Conservation (phyloP, 805 yeast species). For the Metschnikowia henanensis region DNA sequence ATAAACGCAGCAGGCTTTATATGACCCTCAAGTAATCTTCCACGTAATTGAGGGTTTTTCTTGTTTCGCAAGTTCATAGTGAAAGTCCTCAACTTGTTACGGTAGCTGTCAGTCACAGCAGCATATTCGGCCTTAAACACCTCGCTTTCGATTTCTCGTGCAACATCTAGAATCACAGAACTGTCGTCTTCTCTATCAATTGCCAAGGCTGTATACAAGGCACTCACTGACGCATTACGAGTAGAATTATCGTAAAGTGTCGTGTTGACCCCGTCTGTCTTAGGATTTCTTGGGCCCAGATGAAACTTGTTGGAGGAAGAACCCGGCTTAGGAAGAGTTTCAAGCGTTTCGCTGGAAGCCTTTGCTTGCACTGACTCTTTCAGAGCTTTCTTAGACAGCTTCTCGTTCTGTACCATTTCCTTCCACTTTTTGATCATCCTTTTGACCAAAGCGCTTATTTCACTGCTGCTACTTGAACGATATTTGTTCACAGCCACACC, state of each 20-base stretch:
- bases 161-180: conserved; percentile 57
- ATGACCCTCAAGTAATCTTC: conserved; percentile 64
- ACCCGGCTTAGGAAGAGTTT: conserved; percentile 18
- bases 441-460: conserved; percentile 71
- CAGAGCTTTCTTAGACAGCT: conserved; percentile 37
- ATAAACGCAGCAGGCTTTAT: conserved; percentile 66
- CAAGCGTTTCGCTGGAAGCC: conserved; percentile 4
- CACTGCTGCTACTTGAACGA: conserved; percentile 64
- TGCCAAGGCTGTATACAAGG: conserved; percentile 87
- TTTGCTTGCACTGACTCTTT: conserved; percentile 5
- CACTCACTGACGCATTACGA: conserved; percentile 81
- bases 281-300: conserved; percentile 67
- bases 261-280: conserved; percentile 76
- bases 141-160: conserved; percentile 71
- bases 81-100: conserved; percentile 82
- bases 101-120: conserved; percentile 59
- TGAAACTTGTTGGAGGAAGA: conserved; percentile 39
- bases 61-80: conserved; percentile 87
- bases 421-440: conserved; percentile 87
- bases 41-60: conserved; percentile 83
- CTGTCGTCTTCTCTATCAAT: conserved; percentile 66
- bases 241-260: conserved; percentile 71
- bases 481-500: conserved; percentile 95
- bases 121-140: conserved; percentile 63
- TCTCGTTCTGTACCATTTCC: conserved; percentile 76